Percentiles rank a stretch among this genome's conserved stretches.
Evolutionary conservation across 768 basidiomycete species (phyloP).

Genomic region (Leccinum sublutescens): DNA sequence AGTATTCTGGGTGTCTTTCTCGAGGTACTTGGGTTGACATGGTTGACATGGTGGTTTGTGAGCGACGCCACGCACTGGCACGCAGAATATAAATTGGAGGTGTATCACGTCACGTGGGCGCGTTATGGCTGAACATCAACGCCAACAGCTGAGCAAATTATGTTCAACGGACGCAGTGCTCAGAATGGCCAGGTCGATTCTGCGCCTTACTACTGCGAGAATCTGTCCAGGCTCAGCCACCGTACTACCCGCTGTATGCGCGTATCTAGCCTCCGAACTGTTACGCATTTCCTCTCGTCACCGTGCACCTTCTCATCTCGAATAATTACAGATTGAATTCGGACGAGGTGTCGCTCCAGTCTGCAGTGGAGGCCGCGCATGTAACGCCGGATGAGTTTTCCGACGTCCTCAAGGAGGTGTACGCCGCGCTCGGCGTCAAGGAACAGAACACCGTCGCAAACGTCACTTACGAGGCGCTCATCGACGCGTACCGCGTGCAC

Average conservation of each 20-base stretch:
- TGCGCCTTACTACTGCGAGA: conserved; percentile 19
- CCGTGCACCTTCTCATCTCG: not conserved
- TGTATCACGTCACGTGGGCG: not conserved
- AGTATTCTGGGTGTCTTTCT: too few relatives aligned
- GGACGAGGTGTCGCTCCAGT: conserved; percentile 26
- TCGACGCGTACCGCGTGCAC: conserved; percentile 22
- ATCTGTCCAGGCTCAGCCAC: conserved; percentile 29
- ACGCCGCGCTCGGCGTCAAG: conserved; percentile 14
- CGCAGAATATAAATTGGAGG: too few relatives aligned
- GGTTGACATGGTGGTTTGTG: too few relatives aligned
- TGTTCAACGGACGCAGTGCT: not conserved
- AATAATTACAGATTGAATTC: conserved; percentile 20
- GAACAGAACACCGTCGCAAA: not conserved
- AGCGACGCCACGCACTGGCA: too few relatives aligned
- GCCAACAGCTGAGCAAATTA: not conserved
- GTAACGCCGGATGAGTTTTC: conserved; percentile 20
- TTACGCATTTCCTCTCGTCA: conserved; percentile 7
- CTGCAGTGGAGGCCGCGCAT: conserved; percentile 26
- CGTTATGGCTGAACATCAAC: too few relatives aligned
- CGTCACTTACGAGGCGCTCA: conserved; percentile 33
- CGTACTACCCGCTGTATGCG: conserved; percentile 28
- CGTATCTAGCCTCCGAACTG: conserved; percentile 33
- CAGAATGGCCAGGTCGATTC: conserved; percentile 25
- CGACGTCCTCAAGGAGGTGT: conserved; percentile 24
- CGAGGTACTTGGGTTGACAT: too few relatives aligned